phyloP scores from a whole-genome alignment of 768 basidiomycete genomes.

The Cyathus striatus region DNA sequence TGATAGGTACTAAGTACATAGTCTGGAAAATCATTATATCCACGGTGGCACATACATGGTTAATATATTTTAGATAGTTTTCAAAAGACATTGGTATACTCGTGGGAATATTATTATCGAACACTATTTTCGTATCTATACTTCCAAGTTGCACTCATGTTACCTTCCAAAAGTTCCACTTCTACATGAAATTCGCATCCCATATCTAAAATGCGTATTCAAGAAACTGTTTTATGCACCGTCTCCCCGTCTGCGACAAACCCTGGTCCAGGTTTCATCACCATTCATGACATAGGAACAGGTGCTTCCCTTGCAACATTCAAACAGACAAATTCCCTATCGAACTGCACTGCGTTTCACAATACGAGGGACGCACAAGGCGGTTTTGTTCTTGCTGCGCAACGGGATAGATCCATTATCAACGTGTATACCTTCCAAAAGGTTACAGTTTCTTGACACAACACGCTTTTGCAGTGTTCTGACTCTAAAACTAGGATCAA shows the following conservation, averaged over 20 bases:
- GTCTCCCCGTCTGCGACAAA: conserved; percentile 43
- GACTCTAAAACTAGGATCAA: conserved; percentile 96
- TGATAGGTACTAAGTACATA: no score
- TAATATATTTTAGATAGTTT: no score
- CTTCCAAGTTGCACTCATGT: no score
- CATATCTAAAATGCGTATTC: conserved; percentile 60
- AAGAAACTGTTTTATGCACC: conserved; percentile 65
- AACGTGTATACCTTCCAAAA: conserved; percentile 95
- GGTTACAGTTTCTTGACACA: no score
- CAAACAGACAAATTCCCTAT: conserved; percentile 72
- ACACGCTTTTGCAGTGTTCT: no score
- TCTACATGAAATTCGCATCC: no score
- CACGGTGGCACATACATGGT: no score
- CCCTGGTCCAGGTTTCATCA: conserved; percentile 57
- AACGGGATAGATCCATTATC: conserved; percentile 83
- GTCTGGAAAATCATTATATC: no score
- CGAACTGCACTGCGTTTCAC: conserved; percentile 64
- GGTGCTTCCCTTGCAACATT: conserved; percentile 76
- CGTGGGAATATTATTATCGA: no score
- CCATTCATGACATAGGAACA: conserved; percentile 79
- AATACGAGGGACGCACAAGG: conserved; percentile 70
- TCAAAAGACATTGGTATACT: no score
- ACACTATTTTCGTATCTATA: no score
- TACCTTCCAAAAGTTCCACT: no score
- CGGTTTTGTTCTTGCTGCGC: conserved; percentile 79